These are phyloP conservation scores for Vitis rupestris DNA, from an alignment of 164 flowering plant species.

Conservation along the genomic window DNA sequence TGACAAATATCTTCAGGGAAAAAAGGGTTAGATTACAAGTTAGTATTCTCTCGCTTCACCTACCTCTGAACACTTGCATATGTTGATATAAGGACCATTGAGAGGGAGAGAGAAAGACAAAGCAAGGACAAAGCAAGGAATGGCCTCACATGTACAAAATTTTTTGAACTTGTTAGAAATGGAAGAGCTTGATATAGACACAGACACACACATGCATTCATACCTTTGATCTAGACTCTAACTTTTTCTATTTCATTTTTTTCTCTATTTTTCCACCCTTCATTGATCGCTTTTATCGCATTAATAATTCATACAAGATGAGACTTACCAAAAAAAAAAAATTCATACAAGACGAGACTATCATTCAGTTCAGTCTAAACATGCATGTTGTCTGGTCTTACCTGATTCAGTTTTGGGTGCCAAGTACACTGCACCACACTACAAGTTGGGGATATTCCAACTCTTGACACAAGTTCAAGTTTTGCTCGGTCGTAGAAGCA, in stretches of 20 bases:
- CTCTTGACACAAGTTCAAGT: slow-evolving; percentile 84
- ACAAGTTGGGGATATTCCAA: slow-evolving; percentile 86
- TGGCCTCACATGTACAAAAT: no score
- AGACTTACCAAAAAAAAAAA: not conserved
- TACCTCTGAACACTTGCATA: not conserved
- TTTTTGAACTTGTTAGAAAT: no score
- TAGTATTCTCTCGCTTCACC: not conserved
- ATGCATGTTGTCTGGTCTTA: slow-evolving; percentile 11
- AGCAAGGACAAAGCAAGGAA: no score
- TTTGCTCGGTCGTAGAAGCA: slow-evolving; percentile 80
- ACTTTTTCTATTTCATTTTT: no score
- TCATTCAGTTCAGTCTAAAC: no score
- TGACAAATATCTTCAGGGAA: slow-evolving; percentile 70
- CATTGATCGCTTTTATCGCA: no score
- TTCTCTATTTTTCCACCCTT: no score
- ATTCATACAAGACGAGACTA: not conserved
- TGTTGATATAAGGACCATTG: not conserved
- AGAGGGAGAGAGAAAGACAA: not conserved
- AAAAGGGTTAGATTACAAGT: slow-evolving; percentile 1
- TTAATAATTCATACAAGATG: not conserved
- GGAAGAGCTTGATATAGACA: no score
- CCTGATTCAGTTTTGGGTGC: slow-evolving; percentile 99
- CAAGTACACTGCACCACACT: slow-evolving; percentile 95
- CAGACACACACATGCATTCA: no score
- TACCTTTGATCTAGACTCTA: no score